Evolutionary conservation across 2,329 filamentous ascomycete genomes (phyloP), one percentile per base, ranked within the genome.

Genomic region (Pseudocercospora eumusae): DNA sequence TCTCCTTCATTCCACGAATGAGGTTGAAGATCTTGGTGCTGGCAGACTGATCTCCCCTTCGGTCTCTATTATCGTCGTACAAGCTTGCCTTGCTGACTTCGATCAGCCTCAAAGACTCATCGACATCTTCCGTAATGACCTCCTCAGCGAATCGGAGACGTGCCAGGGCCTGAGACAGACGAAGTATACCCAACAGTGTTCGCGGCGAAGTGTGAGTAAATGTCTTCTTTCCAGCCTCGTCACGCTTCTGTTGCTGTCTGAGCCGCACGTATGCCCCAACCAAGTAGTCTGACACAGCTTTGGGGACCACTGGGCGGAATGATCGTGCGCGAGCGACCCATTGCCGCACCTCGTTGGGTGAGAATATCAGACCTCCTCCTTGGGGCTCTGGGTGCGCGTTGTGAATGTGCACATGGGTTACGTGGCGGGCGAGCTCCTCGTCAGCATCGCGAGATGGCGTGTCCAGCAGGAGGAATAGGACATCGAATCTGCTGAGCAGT

Each of bases 351-450:
- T 99, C 95, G 68, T 93, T 86, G 0, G 95, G 95, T 1, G 88
- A 88, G 79, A 99, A 97, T 69, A 97, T 86, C n/a, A 95, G 82
- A 13, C 84, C 83, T 56, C 81, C 79, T 40, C 84, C 80, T 65
- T 74, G 70, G 13, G 86, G 83, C 69, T 96, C 92, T 0, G 95
- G 95, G 76, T 99, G 95, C 59, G 86, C 88, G 79, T 90, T 95
- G 82, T 98, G 88, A 89, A 98, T 99, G 81, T 99, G 95, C 55
- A 99, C 95, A 74, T 92, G 91, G 31, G 95, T 89, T 68, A 99
- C 95, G 82, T 99, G 95, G 77, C 91, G 91, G 65, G 95, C 95
- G 21, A 99, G 86, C 77, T 96, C 91, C 73, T 96, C 92, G 73
- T 99, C 95, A 0, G 86, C 84, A 69, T 99, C 95, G 66, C 92